These are phyloP conservation scores for Magnaporthales sp. DNA, from an alignment of 2,329 filamentous ascomycete genomes.

Conservation along the genomic window DNA sequence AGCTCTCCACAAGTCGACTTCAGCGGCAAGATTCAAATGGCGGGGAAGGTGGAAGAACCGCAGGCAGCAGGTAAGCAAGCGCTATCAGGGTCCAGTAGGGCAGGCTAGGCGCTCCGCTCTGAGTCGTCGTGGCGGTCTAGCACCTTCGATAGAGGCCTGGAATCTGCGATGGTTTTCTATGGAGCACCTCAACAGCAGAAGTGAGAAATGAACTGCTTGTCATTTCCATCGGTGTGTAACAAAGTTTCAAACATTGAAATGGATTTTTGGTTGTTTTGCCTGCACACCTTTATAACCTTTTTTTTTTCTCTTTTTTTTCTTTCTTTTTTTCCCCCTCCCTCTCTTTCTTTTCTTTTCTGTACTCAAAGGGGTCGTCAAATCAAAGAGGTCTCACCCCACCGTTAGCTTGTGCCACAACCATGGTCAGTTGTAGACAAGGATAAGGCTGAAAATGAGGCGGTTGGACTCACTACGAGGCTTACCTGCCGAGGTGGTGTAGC, in stretches of 20 bases:
- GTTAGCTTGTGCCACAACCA: not conserved
- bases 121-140: not conserved
- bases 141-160: not conserved
- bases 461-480: not conserved
- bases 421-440: not conserved
- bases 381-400: not conserved
- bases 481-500: not conserved
- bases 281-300: too few species aligned
- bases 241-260: too few species aligned
- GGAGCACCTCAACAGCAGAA: not conserved
- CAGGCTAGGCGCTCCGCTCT: not conserved
- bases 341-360: too few species aligned
- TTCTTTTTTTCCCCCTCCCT: too few species aligned
- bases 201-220: not conserved
- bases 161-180: constrained; percentile 9
- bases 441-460: constrained; percentile 5
- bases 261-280: too few species aligned
- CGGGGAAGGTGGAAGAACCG: constrained; percentile 1
- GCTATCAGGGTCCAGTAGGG: constrained; percentile 4
- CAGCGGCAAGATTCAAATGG: not conserved
- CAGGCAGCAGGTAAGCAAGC: not conserved
- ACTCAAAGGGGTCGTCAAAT: not conserved
- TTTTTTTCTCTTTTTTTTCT: too few species aligned
- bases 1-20: not conserved
- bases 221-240: not conserved